Conservation (phyloP, 805 yeast genomes). For the Yarrowia osloensis region DNA sequence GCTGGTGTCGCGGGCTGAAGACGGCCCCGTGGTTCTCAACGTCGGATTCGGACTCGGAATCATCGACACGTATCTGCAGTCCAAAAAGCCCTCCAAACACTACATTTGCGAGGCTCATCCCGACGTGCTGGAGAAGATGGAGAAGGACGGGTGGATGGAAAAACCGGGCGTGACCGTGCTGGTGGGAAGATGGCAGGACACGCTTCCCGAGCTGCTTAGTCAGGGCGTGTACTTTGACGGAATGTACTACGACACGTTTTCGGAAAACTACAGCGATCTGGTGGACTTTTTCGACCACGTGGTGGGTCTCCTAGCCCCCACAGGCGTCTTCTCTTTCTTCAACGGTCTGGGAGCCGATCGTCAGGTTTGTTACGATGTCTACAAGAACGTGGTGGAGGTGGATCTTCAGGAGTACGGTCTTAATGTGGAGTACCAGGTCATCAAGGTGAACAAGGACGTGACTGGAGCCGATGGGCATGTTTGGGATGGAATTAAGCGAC, state of each 20-base stretch:
- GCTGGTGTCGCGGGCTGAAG: slow-evolving; percentile 47
- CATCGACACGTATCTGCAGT: slow-evolving; percentile 76
- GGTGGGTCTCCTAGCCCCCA: slow-evolving; percentile 79
- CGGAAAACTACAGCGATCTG: slow-evolving; percentile 90
- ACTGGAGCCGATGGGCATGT: slow-evolving; percentile 39
- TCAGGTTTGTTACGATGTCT: slow-evolving; percentile 76
- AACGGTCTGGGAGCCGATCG: slow-evolving; percentile 88
- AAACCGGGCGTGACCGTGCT: slow-evolving; percentile 69
- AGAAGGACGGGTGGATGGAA: slow-evolving; percentile 78
- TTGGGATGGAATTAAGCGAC: slow-evolving; percentile 43
- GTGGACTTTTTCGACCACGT: slow-evolving; percentile 76
- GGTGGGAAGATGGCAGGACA: slow-evolving; percentile 93
- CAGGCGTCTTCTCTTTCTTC: slow-evolving; percentile 86
- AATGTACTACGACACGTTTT: slow-evolving; percentile 89
- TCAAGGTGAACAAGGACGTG: slow-evolving; percentile 41
- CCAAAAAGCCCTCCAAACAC: slow-evolving; percentile 61
- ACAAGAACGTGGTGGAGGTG: slow-evolving; percentile 74
- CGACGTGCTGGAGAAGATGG: slow-evolving; percentile 71
- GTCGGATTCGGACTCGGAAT: slow-evolving; percentile 98
- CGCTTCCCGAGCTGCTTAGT: slow-evolving; percentile 63
- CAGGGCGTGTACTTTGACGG: slow-evolving; percentile 80
- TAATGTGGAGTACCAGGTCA: slow-evolving; percentile 52
- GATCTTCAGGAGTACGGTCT: slow-evolving; percentile 82
- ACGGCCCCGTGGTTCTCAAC: slow-evolving; percentile 57
- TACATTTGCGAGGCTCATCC: slow-evolving; percentile 96